Conservation (phyloP, 2,329 filamentous ascomycete genomes). For the Nothopassalora personata region DNA sequence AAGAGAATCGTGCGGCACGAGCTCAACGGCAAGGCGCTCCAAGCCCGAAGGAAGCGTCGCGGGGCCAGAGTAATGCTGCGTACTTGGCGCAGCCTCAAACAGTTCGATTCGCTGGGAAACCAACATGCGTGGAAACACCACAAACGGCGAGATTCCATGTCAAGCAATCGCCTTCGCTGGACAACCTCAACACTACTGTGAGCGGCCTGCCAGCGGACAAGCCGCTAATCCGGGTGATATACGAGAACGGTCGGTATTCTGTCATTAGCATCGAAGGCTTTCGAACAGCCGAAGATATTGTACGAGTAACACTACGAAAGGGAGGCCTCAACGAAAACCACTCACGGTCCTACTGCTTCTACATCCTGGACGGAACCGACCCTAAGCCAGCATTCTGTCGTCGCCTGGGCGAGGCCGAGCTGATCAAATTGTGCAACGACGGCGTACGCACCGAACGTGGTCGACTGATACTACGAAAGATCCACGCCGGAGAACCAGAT, state of each 20-base stretch:
- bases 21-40: conserved; percentile 55
- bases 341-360: conserved; percentile 94
- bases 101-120: conserved; percentile 36
- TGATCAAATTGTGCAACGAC: conserved; percentile 88
- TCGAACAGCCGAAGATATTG: conserved; percentile 86
- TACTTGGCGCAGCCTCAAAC: conserved; percentile 49
- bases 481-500: conserved; percentile 86
- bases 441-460: conserved; percentile 79
- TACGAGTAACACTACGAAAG: conserved; percentile 82
- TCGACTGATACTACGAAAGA: conserved; percentile 82
- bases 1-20: conserved; percentile 47
- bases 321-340: conserved; percentile 84
- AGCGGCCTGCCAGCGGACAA: conserved; percentile 79
- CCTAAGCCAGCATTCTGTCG: conserved; percentile 76
- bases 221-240: conserved; percentile 88
- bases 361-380: conserved; percentile 79
- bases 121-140: conserved; percentile 60
- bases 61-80: conserved; percentile 44
- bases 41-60: conserved; percentile 51
- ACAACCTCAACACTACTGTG: conserved; percentile 60
- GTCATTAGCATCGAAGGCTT: conserved; percentile 91
- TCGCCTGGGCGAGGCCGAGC: conserved; percentile 75
- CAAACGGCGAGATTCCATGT: conserved; percentile 64
- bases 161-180: conserved; percentile 75
- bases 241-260: conserved; percentile 83